Conservation (phyloP, 192 early-diverging fungal genomes). For the Umbelopsis sp. region DNA sequence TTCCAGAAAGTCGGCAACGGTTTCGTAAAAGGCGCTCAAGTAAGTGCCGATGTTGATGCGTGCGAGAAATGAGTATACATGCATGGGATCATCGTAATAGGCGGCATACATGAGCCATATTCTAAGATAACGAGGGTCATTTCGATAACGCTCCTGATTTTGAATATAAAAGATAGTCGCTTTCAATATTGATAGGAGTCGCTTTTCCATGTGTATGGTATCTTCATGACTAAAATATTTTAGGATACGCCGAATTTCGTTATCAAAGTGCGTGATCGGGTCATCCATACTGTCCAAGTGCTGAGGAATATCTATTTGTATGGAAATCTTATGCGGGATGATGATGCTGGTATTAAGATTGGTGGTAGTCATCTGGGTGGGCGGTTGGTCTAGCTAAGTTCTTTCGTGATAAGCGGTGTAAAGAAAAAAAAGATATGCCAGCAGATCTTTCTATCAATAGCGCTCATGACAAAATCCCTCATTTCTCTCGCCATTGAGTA, state of each 20-base stretch:
- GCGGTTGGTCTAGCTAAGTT: no score
- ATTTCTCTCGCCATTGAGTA: background rate
- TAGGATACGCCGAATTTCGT: background rate
- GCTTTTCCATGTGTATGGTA: background rate
- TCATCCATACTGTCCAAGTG: constrained; percentile 14
- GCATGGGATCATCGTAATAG: constrained; percentile 6
- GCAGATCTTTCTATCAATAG: background rate
- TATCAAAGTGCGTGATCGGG: constrained; percentile 5
- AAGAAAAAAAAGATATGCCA: no score
- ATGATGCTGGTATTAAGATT: background rate
- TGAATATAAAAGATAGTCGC: background rate
- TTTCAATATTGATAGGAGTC: constrained; percentile 13
- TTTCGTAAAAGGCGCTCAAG: background rate
- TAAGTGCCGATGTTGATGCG: background rate
- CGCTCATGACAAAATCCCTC: background rate
- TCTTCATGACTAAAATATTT: background rate
- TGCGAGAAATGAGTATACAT: constrained; percentile 10
- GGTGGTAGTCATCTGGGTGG: constrained; percentile 12
- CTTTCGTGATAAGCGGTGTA: background rate
- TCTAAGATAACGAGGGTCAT: constrained; percentile 16
- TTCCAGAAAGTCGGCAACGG: background rate
- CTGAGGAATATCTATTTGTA: background rate
- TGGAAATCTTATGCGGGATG: no score
- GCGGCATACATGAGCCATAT: constrained; percentile 23
- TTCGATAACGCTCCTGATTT: constrained; percentile 1